These are phyloP conservation scores for Colletotrichum sp. DNA, from an alignment of 2,329 filamentous ascomycete species.

Conservation along the genomic window DNA sequence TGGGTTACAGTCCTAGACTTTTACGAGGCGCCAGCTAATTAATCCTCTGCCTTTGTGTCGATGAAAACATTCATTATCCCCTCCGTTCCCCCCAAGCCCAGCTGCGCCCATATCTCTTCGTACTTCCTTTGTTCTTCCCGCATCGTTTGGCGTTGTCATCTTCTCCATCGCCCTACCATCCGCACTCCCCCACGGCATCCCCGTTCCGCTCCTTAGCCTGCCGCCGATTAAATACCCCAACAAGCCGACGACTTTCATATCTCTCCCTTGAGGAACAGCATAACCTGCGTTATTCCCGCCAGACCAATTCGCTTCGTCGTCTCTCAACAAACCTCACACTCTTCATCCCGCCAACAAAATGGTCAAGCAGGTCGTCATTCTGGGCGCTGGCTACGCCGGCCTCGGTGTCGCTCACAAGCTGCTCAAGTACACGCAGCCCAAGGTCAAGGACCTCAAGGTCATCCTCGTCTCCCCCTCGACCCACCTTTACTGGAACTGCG, in stretches of 20 bases:
- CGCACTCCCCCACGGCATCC: constrained; percentile 19
- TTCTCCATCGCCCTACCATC: not conserved
- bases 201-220: not conserved
- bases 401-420: constrained; percentile 55
- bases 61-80: constrained; percentile 4
- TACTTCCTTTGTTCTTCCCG: not conserved
- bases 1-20: not conserved
- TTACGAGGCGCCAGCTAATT: not conserved
- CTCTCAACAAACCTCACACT: not conserved
- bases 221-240: not conserved
- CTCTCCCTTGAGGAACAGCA: not conserved
- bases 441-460: constrained; percentile 41
- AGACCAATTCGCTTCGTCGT: not conserved
- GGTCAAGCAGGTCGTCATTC: constrained; percentile 45
- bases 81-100: not conserved
- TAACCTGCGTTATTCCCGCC: not conserved
- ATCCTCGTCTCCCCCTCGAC: constrained; percentile 52
- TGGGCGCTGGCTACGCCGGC: constrained; percentile 53
- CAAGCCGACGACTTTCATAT: not conserved
- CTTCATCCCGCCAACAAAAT: not conserved
- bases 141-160: not conserved
- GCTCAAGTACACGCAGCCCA: constrained; percentile 44
- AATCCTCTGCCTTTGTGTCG: not conserved
- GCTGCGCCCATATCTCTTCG: not conserved
- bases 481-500: constrained; percentile 55